Evolutionary conservation across 2,329 filamentous ascomycete genomes (phyloP).

Genomic region (Aspergillus tanneri): DNA sequence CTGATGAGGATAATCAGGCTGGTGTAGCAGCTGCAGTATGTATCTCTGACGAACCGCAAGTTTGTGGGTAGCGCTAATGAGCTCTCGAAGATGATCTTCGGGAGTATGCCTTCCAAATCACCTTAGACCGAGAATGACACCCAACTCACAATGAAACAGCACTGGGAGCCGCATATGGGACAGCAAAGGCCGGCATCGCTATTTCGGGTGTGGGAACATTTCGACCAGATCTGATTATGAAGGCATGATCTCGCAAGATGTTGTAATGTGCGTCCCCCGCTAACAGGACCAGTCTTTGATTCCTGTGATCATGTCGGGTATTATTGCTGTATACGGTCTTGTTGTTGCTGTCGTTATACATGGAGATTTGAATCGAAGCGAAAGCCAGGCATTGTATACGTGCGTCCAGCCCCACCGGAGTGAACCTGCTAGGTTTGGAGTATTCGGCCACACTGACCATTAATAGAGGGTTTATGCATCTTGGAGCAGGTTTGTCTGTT

Average conservation of each 20-base stretch:
- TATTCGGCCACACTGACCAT: slow-evolving; percentile 16
- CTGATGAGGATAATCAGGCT: slow-evolving; percentile 40
- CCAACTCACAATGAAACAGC: slow-evolving; percentile 41
- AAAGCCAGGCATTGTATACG: slow-evolving; percentile 81
- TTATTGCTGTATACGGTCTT: slow-evolving; percentile 95
- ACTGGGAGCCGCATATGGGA: slow-evolving; percentile 66
- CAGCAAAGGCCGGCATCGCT: slow-evolving; percentile 66
- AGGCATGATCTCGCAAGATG: slow-evolving; percentile 45
- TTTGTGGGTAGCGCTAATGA: slow-evolving; percentile 23
- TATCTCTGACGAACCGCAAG: slow-evolving; percentile 12
- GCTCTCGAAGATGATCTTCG: slow-evolving; percentile 50
- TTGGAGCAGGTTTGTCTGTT: slow-evolving; percentile 85
- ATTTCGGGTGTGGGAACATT: slow-evolving; percentile 67
- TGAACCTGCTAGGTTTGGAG: not conserved
- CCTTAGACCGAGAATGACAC: not conserved
- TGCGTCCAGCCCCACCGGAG: slow-evolving; percentile 43
- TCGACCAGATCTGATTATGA: slow-evolving; percentile 67
- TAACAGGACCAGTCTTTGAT: slow-evolving; percentile 47
- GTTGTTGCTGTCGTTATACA: slow-evolving; percentile 96
- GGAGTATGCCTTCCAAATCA: slow-evolving; percentile 42
- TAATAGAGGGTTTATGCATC: slow-evolving; percentile 81
- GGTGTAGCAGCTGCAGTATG: slow-evolving; percentile 52
- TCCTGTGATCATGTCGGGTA: slow-evolving; percentile 87
- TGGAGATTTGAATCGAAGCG: slow-evolving; percentile 69
- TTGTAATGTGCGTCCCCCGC: slow-evolving; percentile 1